A percentile compares a stretch with the other conserved stretches of the same genome.
Evolutionary conservation across 2,329 filamentous ascomycete species (phyloP).

Genomic region (Sarocladium oryzae): DNA sequence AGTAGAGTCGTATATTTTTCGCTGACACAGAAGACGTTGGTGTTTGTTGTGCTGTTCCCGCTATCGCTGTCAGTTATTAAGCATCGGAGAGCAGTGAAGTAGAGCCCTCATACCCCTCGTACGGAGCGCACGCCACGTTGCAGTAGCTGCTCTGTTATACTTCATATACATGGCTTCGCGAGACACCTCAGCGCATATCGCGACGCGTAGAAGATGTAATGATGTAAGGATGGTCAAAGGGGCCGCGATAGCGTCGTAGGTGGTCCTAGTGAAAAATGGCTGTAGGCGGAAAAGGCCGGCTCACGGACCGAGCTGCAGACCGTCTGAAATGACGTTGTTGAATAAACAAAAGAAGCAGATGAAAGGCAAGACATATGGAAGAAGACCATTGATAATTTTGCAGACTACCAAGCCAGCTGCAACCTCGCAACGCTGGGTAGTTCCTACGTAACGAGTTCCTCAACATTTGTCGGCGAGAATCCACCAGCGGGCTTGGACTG

Average conservation of each 20-base stretch:
- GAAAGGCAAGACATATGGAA: neutral
- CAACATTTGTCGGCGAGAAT: neutral
- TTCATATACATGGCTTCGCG: constrained; percentile 2
- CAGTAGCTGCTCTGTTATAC: neutral
- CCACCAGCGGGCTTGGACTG: neutral
- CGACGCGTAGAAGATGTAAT: neutral
- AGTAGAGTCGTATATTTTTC: neutral
- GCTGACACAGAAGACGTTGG: neutral
- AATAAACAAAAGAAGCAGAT: no score
- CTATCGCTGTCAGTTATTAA: neutral
- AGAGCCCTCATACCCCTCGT: neutral
- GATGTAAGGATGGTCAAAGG: constrained; percentile 6
- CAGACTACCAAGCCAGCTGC: neutral
- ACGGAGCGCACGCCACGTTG: neutral
- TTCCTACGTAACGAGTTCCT: neutral
- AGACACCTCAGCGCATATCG: neutral
- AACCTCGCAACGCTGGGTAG: neutral
- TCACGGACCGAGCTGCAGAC: neutral
- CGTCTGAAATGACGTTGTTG: neutral
- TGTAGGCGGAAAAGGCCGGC: neutral
- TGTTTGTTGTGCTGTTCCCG: neutral
- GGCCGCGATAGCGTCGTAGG: neutral
- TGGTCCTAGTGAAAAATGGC: neutral
- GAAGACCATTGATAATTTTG: constrained; percentile 1
- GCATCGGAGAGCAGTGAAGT: neutral